Percentiles rank a stretch among this genome's conserved stretches.
Conservation (phyloP, 2,329 filamentous ascomycete species). For the Fusarium dlaminii region DNA sequence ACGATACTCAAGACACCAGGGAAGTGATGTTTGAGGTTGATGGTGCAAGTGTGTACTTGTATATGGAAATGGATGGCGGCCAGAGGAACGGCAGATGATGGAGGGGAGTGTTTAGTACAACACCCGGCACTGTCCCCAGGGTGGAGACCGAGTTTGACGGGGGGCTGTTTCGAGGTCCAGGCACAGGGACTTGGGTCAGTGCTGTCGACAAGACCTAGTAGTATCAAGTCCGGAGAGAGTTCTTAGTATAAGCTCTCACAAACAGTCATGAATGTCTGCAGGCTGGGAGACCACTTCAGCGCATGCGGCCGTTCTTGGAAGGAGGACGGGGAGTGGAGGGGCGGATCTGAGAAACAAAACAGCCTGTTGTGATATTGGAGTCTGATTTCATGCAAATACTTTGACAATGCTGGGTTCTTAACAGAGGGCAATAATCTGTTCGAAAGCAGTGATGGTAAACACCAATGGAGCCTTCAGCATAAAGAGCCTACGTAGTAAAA, state of each 20-base stretch:
- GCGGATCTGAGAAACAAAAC: conserved; percentile 41
- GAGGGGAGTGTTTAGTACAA: conserved; percentile 60
- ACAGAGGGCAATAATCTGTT: conserved; percentile 34
- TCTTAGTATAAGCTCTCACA: conserved; percentile 34
- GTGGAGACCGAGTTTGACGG: conserved; percentile 51
- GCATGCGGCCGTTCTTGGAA: conserved; percentile 61
- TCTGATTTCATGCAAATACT: conserved; percentile 38
- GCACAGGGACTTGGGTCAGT: conserved; percentile 49
- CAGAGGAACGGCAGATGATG: conserved; percentile 55
- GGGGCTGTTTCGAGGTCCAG: conserved; percentile 51
- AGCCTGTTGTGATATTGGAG: conserved; percentile 37
- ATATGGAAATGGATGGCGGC: conserved; percentile 55
- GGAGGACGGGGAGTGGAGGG: conserved; percentile 51
- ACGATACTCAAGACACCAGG: conserved; percentile 28
- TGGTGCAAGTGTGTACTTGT: conserved; percentile 58
- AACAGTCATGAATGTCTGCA: conserved; percentile 40
- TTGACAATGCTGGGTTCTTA: conserved; percentile 33
- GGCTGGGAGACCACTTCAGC: conserved; percentile 46
- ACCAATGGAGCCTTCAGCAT: conserved; percentile 9
- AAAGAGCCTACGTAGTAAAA: conserved; percentile 22
- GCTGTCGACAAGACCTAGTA: conserved; percentile 40
- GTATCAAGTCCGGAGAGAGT: conserved; percentile 45
- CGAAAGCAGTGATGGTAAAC: conserved; percentile 3
- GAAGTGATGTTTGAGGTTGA: conserved; percentile 47
- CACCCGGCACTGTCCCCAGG: conserved; percentile 60